A percentile compares a stretch with the other conserved stretches of the same genome.
Evolutionary conservation across 352 stramenopile genomes (phyloP).

Genomic region (Peronospora farinosa): DNA sequence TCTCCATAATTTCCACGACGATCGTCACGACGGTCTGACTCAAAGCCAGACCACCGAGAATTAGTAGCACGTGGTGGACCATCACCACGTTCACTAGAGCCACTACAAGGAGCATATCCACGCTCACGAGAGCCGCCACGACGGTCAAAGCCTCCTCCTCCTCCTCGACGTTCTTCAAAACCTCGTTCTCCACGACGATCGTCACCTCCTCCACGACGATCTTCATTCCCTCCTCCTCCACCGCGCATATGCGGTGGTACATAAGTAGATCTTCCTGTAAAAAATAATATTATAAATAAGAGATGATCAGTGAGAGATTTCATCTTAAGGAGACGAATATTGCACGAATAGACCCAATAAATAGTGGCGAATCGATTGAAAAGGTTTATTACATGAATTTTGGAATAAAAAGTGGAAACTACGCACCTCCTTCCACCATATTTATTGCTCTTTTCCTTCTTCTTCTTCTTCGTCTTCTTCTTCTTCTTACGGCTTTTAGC

Average conservation of each 20-base stretch:
- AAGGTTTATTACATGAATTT: too few relatives aligned
- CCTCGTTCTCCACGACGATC: conserved; percentile 19
- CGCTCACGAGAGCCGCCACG: conserved; percentile 34
- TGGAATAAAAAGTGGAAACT: too few relatives aligned
- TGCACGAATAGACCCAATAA: background rate
- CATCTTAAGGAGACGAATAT: background rate
- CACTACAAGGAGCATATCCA: conserved; percentile 24
- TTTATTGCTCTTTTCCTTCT: conserved; percentile 19
- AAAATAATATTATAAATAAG: conserved; percentile 6
- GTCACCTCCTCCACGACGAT: conserved; percentile 20
- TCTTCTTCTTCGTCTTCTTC: conserved; percentile 3
- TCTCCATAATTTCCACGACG: conserved; percentile 23
- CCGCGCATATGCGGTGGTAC: conserved; percentile 64
- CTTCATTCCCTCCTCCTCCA: conserved; percentile 27
- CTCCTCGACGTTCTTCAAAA: conserved; percentile 21
- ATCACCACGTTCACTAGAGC: conserved; percentile 32
- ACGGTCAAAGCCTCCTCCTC: conserved; percentile 26
- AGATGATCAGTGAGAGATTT: conserved; percentile 11
- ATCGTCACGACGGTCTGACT: conserved; percentile 39
- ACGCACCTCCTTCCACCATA: conserved; percentile 44
- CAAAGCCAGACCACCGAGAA: conserved; percentile 50
- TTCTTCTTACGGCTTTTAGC: conserved; percentile 30
- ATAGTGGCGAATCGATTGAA: too few relatives aligned
- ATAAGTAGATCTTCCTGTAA: conserved; percentile 64
- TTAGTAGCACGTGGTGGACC: conserved; percentile 31